Conservation (phyloP, 495 filamentous ascomycete species). For the Tetracladium setigerum region DNA sequence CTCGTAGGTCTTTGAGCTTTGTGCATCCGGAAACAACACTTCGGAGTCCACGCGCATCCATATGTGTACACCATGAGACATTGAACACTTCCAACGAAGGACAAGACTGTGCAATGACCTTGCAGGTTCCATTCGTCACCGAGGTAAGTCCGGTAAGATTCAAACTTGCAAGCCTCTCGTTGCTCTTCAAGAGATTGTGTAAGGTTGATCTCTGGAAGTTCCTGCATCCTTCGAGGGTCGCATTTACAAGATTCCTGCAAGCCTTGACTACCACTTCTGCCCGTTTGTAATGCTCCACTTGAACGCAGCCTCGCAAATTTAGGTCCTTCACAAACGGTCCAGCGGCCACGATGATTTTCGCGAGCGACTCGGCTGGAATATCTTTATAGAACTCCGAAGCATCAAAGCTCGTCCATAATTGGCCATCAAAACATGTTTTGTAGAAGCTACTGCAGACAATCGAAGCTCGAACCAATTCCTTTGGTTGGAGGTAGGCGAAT, state of each 20-base stretch:
- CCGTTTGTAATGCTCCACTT: slow-evolving; percentile 70
- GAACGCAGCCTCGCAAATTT: slow-evolving; percentile 57
- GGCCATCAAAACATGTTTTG: slow-evolving; percentile 86
- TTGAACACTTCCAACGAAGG: slow-evolving; percentile 75
- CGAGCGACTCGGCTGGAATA: slow-evolving; percentile 74
- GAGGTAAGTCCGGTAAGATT: slow-evolving; percentile 76
- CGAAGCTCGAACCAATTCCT: slow-evolving; percentile 76
- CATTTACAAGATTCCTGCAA: slow-evolving; percentile 80
- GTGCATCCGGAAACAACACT: slow-evolving; percentile 65
- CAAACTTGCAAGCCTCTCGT: slow-evolving; percentile 67
- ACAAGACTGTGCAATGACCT: slow-evolving; percentile 78
- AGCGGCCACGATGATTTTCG: slow-evolving; percentile 76
- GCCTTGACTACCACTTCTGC: slow-evolving; percentile 67
- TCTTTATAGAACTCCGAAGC: slow-evolving; percentile 79
- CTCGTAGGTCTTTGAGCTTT: slow-evolving; percentile 70
- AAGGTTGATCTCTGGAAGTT: slow-evolving; percentile 70
- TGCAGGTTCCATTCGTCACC: slow-evolving; percentile 80
- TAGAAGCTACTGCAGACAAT: slow-evolving; percentile 76
- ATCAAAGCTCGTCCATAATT: slow-evolving; percentile 82
- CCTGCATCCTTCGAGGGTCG: slow-evolving; percentile 80
- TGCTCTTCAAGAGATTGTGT: slow-evolving; percentile 71
- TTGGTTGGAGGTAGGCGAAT: slow-evolving; percentile 67
- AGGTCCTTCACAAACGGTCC: slow-evolving; percentile 88
- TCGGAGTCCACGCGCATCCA: slow-evolving; percentile 75
- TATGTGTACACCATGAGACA: slow-evolving; percentile 82